Evolutionary conservation across 371 early-diverging fungal species (phyloP), one percentile per base, ranked within the genome.

Genomic region (Catenaria anguillulae): DNA sequence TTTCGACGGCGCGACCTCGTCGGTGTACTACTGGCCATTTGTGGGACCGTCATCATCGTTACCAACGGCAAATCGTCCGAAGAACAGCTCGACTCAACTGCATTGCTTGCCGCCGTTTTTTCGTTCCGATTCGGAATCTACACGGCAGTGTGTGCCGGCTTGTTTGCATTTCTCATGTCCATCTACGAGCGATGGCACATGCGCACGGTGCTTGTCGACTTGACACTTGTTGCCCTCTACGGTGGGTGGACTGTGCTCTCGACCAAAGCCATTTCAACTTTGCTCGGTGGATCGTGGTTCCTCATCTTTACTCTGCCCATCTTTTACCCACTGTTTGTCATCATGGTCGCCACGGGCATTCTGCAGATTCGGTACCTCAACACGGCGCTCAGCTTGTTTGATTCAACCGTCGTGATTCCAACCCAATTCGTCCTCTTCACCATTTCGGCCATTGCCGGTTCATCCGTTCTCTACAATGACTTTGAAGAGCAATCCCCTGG

Each of bases 371-470:
- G 78, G 62, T 85, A 79, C 61, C 69, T 87, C 36, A 87, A 87
- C 73, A 78, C 77, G 58, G 80, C 88, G 2, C 73, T 87, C 24
- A 82, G 77, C 60, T 71, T 76, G 23, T 85, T 85, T 58, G 84
- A 85, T 58, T 82, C 85, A 0, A 85, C 85, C 1, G 84, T 77
- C 70, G 87, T 87, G 13, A 86, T 88, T 48, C 87, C 87, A 1
- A 88, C 86, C 3, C 86, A 88, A 64, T 88, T 85, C 69, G 87
- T 88, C 2, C 69, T 85, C 19, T 87, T 86, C 62, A 87, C 88
- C 0, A 75, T 84, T n/a, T 82, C 80, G 2, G 84, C 84, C 15
- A 86, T 88, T 50, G 73, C 84, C 34, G 86, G 87, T 33, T 82
- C 83, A 45, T 84, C 85, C 6, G 74, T 84, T 2, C 71, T 85